Conservation (phyloP, 1,139 yeast genomes). For the Diutina pseudorugosa region DNA sequence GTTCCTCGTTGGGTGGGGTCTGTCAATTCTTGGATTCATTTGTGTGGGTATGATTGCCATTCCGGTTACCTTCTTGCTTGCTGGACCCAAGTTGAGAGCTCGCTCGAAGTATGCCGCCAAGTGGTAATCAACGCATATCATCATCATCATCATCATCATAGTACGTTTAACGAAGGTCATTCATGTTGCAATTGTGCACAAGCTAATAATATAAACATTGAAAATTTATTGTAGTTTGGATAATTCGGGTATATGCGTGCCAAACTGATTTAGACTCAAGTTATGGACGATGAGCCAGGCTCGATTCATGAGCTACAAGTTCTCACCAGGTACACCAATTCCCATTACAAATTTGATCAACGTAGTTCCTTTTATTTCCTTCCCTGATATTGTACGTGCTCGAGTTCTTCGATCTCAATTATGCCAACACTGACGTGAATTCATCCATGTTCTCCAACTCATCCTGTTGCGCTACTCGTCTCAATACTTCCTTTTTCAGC, state of each 20-base stretch:
- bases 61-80: constrained; percentile 42
- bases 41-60: constrained; percentile 39
- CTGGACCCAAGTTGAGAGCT: constrained; percentile 37
- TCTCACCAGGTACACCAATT: too few species aligned
- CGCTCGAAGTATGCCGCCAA: constrained; percentile 33
- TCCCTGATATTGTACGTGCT: not conserved
- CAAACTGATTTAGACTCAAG: too few species aligned
- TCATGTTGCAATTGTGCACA: too few species aligned
- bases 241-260: too few species aligned
- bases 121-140: not conserved
- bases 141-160: not conserved
- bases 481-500: constrained; percentile 66
- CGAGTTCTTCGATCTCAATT: too few species aligned
- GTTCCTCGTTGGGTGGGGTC: constrained; percentile 62
- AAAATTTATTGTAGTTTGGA: too few species aligned
- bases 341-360: too few species aligned
- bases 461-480: constrained; percentile 71
- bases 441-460: constrained; percentile 53
- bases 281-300: too few species aligned
- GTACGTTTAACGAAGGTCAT: too few species aligned
- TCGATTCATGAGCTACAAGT: too few species aligned
- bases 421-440: constrained; percentile 30
- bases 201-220: too few species aligned
- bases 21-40: constrained; percentile 23
- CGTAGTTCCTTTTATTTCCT: not conserved